phyloP scores from a whole-genome alignment of 2,329 filamentous ascomycete genomes.

The Hysterium pulicare region DNA sequence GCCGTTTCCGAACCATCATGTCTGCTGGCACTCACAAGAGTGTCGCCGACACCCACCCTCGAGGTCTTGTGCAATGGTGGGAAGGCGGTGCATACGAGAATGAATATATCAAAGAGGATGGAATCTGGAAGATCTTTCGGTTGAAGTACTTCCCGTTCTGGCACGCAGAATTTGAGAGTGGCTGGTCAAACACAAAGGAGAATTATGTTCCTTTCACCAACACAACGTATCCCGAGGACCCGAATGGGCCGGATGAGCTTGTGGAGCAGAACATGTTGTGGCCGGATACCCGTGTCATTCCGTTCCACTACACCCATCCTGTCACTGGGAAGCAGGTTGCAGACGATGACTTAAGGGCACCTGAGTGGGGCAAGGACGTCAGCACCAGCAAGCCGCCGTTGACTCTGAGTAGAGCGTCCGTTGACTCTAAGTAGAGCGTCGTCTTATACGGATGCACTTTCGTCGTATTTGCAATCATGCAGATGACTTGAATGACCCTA shows the following conservation, averaged over 20 bases:
- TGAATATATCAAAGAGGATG: slow-evolving; percentile 56
- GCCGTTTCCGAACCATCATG: slow-evolving; percentile 55
- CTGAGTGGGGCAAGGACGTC: slow-evolving; percentile 43
- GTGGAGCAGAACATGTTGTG: slow-evolving; percentile 55
- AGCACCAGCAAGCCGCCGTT: slow-evolving; percentile 42
- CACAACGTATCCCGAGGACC: slow-evolving; percentile 49
- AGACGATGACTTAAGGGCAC: slow-evolving; percentile 50
- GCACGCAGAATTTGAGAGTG: slow-evolving; percentile 52
- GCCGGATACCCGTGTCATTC: slow-evolving; percentile 55
- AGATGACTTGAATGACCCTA: no score
- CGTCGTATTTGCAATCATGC: no score
- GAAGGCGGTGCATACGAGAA: slow-evolving; percentile 59
- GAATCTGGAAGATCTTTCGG: slow-evolving; percentile 53
- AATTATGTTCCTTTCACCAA: slow-evolving; percentile 54
- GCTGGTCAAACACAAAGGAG: slow-evolving; percentile 53
- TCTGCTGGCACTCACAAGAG: slow-evolving; percentile 53
- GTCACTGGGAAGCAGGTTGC: slow-evolving; percentile 46
- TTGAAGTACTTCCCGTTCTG: slow-evolving; percentile 58
- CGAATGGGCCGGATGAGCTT: slow-evolving; percentile 51
- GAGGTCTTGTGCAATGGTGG: slow-evolving; percentile 56
- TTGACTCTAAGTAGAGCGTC: not conserved
- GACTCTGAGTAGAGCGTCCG: slow-evolving; percentile 33
- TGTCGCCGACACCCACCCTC: slow-evolving; percentile 49
- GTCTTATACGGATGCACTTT: no score
- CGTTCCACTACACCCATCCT: slow-evolving; percentile 53